A percentile compares a stretch with the other conserved stretches of the same genome.
phyloP scores from a whole-genome alignment of 306 rosid species.

The Malus orientalis region DNA sequence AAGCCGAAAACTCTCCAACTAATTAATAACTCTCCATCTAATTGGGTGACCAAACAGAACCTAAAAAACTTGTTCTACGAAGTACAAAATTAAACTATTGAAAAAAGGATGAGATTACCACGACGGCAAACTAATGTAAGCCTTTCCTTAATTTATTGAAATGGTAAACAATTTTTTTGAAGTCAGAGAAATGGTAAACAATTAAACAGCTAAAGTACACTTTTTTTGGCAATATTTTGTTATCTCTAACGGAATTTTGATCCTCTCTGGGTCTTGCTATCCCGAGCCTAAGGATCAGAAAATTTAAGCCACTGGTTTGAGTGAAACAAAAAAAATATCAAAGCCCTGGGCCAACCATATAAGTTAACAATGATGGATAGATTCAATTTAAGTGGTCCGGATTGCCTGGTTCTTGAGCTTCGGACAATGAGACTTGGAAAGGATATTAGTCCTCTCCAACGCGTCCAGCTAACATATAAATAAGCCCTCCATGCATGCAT shows the following conservation, averaged over 20 bases:
- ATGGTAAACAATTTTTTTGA: neutral
- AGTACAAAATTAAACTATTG: neutral
- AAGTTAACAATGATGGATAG: too few species aligned
- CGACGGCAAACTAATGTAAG: neutral
- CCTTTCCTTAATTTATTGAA: neutral
- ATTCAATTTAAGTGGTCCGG: too few species aligned
- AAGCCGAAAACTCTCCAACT: neutral
- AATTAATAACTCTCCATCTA: neutral
- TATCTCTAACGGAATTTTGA: neutral
- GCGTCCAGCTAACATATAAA: neutral
- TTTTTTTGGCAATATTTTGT: neutral
- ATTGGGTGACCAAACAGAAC: neutral
- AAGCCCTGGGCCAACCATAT: too few species aligned
- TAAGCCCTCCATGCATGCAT: neutral
- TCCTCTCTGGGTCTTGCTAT: too few species aligned
- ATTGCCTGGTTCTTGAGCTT: too few species aligned
- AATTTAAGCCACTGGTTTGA: too few species aligned
- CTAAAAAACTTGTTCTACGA: neutral
- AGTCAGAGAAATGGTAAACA: neutral
- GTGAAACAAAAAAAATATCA: too few species aligned
- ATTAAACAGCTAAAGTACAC: neutral
- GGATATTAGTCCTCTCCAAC: neutral
- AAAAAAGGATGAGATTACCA: neutral
- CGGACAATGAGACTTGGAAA: too few species aligned
- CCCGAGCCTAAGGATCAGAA: too few species aligned